phyloP scores from a whole-genome alignment of 2,329 filamentous ascomycete species.

The Cercospora citrullina region DNA sequence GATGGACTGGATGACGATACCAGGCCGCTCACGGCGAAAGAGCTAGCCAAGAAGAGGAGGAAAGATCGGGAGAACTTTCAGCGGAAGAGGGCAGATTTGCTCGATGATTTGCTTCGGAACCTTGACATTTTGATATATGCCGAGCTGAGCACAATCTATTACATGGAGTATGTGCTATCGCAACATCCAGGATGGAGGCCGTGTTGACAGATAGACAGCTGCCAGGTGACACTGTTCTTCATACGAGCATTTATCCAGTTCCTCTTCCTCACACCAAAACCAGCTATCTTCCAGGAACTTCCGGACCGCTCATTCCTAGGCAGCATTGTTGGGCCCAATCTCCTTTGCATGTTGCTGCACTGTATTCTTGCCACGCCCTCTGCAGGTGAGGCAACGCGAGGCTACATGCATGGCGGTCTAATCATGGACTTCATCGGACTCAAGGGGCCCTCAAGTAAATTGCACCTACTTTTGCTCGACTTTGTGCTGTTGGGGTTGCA shows the following conservation, averaged over 20 bases:
- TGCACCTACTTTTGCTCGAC: conserved; percentile 56
- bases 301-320: conserved; percentile 53
- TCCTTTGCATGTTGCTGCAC: conserved; percentile 59
- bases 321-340: conserved; percentile 56
- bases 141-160: conserved; percentile 62
- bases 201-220: conserved; percentile 41
- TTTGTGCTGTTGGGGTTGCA: conserved; percentile 57
- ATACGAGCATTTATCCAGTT: conserved; percentile 58
- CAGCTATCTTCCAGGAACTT: conserved; percentile 45
- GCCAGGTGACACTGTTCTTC: conserved; percentile 57
- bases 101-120: conserved; percentile 58
- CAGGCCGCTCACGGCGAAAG: conserved; percentile 24
- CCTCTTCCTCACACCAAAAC: conserved; percentile 60
- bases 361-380: conserved; percentile 43
- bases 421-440: conserved; percentile 67
- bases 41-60: conserved; percentile 31
- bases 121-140: conserved; percentile 62
- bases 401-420: conserved; percentile 62
- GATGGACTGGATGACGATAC: conserved; percentile 16
- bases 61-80: conserved; percentile 41
- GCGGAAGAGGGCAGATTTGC: conserved; percentile 47
- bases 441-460: conserved; percentile 56
- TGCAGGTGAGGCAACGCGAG: conserved; percentile 50
- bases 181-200: neutral
- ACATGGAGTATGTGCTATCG: conserved; percentile 58